Evolutionary conservation across 2,329 filamentous ascomycete genomes (phyloP).

Genomic region (Periconia sp.): DNA sequence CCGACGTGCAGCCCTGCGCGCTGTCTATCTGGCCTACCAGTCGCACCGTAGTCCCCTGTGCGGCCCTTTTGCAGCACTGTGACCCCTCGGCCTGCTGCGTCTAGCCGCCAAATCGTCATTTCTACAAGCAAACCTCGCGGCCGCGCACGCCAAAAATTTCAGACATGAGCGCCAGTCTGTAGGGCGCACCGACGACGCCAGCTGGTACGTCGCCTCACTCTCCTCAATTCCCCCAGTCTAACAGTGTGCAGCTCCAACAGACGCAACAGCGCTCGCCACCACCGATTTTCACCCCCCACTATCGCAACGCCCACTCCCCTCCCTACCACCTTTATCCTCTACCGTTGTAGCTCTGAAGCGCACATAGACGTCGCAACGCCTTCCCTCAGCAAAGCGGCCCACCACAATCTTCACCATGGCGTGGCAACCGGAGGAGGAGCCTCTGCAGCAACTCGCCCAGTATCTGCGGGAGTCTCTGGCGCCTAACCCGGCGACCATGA

Average conservation of each 20-base stretch:
- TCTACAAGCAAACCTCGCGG: slow-evolving; percentile 37
- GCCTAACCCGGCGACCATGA: slow-evolving; percentile 78
- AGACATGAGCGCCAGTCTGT: slow-evolving; percentile 31
- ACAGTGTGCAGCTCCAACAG: slow-evolving; percentile 37
- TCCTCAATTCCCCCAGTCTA: slow-evolving; percentile 33
- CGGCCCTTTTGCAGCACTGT: slow-evolving; percentile 19
- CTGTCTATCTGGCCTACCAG: slow-evolving; percentile 17
- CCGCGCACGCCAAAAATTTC: slow-evolving; percentile 29
- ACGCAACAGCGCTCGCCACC: slow-evolving; percentile 34
- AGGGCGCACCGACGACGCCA: slow-evolving; percentile 36
- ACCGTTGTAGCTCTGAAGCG: not conserved
- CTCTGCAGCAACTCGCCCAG: slow-evolving; percentile 84
- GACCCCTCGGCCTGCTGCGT: slow-evolving; percentile 29
- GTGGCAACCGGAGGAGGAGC: slow-evolving; percentile 91
- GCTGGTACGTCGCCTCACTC: slow-evolving; percentile 36
- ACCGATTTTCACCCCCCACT: slow-evolving; percentile 16
- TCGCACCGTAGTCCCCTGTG: slow-evolving; percentile 37
- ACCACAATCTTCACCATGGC: slow-evolving; percentile 63
- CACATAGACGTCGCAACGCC: not conserved
- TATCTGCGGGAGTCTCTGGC: slow-evolving; percentile 91
- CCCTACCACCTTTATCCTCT: slow-evolving; percentile 7
- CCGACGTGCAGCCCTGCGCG: slow-evolving; percentile 6
- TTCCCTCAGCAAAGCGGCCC: slow-evolving; percentile 18
- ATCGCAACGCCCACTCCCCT: slow-evolving; percentile 8
- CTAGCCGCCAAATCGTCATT: slow-evolving; percentile 36